These are phyloP conservation scores for Rhododendron simsii DNA, from an alignment of 148 eudicot genomes.

Conservation along the genomic window DNA sequence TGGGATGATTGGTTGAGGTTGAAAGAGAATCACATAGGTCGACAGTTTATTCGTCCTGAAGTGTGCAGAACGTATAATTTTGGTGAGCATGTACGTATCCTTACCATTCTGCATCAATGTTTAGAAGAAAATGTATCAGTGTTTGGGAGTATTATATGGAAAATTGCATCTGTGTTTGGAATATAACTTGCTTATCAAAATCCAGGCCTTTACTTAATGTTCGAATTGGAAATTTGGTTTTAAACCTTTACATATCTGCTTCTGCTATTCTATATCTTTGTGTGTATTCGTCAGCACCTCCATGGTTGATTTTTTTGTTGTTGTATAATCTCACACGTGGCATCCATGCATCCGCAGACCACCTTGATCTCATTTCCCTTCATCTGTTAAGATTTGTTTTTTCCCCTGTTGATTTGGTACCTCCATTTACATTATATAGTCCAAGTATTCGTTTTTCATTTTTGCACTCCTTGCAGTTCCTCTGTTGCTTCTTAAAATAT, in stretches of 20 bases:
- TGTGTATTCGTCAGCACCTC: neutral
- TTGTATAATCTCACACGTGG: neutral
- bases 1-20: slow-evolving; percentile 99
- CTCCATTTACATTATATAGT: neutral
- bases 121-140: neutral
- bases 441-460: neutral
- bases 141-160: neutral
- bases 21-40: slow-evolving; percentile 86
- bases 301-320: neutral
- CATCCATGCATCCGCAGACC: neutral
- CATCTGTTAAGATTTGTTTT: neutral
- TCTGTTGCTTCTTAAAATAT: neutral
- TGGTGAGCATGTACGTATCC: slow-evolving; percentile 88
- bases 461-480: neutral
- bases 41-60: slow-evolving; percentile 96
- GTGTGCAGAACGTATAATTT: slow-evolving; percentile 97
- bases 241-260: neutral
- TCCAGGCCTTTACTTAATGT: neutral
- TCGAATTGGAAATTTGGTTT: neutral
- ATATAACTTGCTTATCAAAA: neutral
- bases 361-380: neutral
- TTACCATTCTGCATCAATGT: neutral
- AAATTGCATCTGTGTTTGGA: neutral
- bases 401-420: neutral
- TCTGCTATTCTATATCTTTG: neutral